These are phyloP conservation scores for Rhizopus stolonifer DNA, from an alignment of 371 early-diverging fungal species.

Conservation along the genomic window DNA sequence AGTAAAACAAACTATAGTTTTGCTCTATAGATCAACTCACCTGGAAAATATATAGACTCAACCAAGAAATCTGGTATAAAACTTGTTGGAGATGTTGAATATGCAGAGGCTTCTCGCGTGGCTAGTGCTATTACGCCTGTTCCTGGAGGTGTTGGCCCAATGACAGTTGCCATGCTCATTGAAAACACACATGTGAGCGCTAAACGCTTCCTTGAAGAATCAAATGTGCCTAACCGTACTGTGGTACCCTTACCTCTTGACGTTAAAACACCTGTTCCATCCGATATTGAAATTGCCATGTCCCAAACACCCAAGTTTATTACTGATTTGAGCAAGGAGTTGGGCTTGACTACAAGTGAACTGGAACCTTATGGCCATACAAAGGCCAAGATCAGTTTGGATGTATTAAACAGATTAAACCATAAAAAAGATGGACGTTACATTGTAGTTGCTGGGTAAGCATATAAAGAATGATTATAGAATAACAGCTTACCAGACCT, in stretches of 20 bases:
- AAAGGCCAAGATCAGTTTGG: conserved; percentile 89
- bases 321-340: conserved; percentile 75
- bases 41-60: conserved; percentile 47
- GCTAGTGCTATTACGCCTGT: conserved; percentile 90
- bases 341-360: conserved; percentile 73
- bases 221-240: conserved; percentile 49
- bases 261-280: conserved; percentile 78
- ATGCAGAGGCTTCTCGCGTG: conserved; percentile 59
- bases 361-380: conserved; percentile 84
- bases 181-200: conserved; percentile 81
- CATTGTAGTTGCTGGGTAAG: conserved; percentile 92
- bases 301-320: conserved; percentile 87
- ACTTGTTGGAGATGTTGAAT: conserved; percentile 94
- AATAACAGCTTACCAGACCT: too few relatives aligned
- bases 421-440: conserved; percentile 85
- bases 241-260: conserved; percentile 66
- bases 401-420: conserved; percentile 78
- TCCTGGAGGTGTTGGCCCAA: conserved; percentile 96
- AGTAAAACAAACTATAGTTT: background rate
- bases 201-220: conserved; percentile 56
- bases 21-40: too few relatives aligned
- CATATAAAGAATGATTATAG: background rate
- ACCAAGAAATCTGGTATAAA: conserved; percentile 85
- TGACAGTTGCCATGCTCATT: conserved; percentile 96
- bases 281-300: conserved; percentile 92